phyloP scores from a whole-genome alignment of 164 flowering plant species.

The Sedum album region DNA sequence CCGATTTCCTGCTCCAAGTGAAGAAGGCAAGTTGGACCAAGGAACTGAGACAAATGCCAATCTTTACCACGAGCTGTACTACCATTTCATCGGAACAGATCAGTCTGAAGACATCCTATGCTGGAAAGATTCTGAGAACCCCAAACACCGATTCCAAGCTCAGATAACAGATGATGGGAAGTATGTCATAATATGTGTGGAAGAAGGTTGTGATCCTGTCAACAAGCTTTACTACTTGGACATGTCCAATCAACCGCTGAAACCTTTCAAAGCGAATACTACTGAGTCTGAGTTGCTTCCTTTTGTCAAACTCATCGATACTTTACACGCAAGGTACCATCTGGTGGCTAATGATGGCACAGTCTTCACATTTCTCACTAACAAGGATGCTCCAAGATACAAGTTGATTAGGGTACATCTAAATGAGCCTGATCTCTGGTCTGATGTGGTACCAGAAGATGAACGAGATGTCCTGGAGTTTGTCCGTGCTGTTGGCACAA shows the following conservation, averaged over 20 bases:
- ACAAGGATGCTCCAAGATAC: constrained; percentile 89
- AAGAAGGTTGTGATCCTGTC: constrained; percentile 69
- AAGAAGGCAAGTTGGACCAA: constrained; percentile 56
- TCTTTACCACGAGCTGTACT: constrained; percentile 65
- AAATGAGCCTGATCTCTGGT: constrained; percentile 64
- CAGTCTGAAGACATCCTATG: constrained; percentile 90
- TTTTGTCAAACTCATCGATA: constrained; percentile 69
- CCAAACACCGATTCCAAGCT: constrained; percentile 42
- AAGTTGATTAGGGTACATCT: constrained; percentile 78
- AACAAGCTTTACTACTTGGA: constrained; percentile 89
- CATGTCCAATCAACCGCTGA: constrained; percentile 58
- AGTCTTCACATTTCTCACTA: constrained; percentile 70
- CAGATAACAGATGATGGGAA: constrained; percentile 80
- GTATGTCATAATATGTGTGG: constrained; percentile 62
- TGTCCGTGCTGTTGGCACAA: constrained; percentile 56
- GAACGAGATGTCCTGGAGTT: constrained; percentile 83
- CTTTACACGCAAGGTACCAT: constrained; percentile 65
- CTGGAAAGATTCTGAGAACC: constrained; percentile 80
- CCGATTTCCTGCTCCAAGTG: constrained; percentile 90
- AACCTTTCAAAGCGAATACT: constrained; percentile 35
- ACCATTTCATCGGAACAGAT: constrained; percentile 84
- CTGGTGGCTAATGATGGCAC: constrained; percentile 78
- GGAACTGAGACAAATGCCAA: constrained; percentile 83
- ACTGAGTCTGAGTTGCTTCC: constrained; percentile 43
- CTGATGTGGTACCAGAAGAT: constrained; percentile 58